Base-by-base conservation (phyloP, 2,329 filamentous ascomycete genomes). In the Didymella keratinophila region DNA sequence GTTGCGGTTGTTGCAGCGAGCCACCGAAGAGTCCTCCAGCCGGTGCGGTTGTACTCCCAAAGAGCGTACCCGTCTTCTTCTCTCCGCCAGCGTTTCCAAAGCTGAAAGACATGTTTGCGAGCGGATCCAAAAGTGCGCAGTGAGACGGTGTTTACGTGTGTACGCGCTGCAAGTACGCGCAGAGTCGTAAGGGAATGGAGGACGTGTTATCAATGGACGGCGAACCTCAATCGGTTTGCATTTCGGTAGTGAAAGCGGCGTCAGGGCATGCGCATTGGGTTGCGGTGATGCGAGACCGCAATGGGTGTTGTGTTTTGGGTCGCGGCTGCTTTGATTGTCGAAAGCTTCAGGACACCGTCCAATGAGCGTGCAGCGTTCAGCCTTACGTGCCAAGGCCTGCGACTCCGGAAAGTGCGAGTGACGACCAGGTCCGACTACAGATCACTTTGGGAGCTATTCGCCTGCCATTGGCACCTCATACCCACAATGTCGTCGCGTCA, bases 401-500 rank as follows among this genome's bases (percentile, higher is more conserved):
- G 58, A 63, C 56, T 52, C 42, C 55, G 32, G 39, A 51, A 53
- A 49, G 23, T 56, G 64, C 62, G 16, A 61, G 62, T 57, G 61
- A 66, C 63, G 53, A 63, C 58, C 62, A 64, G 60, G 63, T 65
- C 62, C 60, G 63, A 62, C 63, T 43, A 60, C 64, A 70, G 36
- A 59, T 69, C 63, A 61, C 56, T 60, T 52, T 59, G 61, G 56
- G 59, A 66, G 61, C 75, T 71, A 66, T 66, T 67, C 56, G 66
- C 66, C 69, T 71, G 74, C 74, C 72, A 76, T 75, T 77, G 73
- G 65, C 70, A 67, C 65, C 62, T 54, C 63, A 73, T 67, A 73
- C 68, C 76, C 81, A 84, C 71, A 71, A 89, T 89, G 86, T 81
- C 86, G 71, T 78, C 81, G 74, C 81, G 86, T 74, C 83, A 86